Evolutionary conservation across 345 rosid species (phyloP).

Genomic region (Lepidium africanum): DNA sequence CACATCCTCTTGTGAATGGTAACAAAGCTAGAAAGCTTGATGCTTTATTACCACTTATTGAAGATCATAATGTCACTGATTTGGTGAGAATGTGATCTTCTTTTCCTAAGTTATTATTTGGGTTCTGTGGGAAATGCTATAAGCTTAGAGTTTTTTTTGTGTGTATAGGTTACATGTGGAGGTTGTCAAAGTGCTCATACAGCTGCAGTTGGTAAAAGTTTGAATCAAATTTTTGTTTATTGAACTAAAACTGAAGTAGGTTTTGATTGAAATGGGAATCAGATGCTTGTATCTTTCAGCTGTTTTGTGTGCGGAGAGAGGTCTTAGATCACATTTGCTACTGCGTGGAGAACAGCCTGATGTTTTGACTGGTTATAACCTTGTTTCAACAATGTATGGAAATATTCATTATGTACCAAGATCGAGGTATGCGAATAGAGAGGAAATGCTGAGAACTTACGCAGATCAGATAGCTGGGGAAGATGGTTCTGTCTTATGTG

Average conservation of each 20-base stretch:
- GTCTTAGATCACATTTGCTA: slow-evolving; percentile 76
- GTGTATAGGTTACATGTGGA: slow-evolving; percentile 83
- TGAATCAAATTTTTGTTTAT: background rate
- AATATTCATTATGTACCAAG: slow-evolving; percentile 60
- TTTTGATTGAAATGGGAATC: background rate
- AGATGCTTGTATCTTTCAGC: slow-evolving; percentile 40
- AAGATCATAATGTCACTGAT: slow-evolving; percentile 58
- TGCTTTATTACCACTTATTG: slow-evolving; percentile 61
- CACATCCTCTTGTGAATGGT: slow-evolving; percentile 85
- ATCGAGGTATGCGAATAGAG: slow-evolving; percentile 53
- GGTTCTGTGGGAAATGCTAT: background rate
- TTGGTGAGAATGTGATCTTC: slow-evolving; percentile 47
- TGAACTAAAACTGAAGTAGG: background rate
- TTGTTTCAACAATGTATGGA: slow-evolving; percentile 67
- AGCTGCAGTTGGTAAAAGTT: slow-evolving; percentile 65
- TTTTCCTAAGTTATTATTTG: background rate
- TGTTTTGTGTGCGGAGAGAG: slow-evolving; percentile 83
- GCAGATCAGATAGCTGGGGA: slow-evolving; percentile 52
- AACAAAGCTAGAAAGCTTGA: slow-evolving; percentile 92
- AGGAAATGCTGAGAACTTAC: slow-evolving; percentile 47
- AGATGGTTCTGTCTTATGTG: slow-evolving; percentile 38
- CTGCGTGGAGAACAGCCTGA: slow-evolving; percentile 84
- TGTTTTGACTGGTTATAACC: slow-evolving; percentile 73
- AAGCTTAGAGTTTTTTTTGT: background rate
- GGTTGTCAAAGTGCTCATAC: slow-evolving; percentile 96